These are phyloP conservation scores for Mucor indicus DNA, from an alignment of 371 early-diverging fungal genomes.

Conservation along the genomic window DNA sequence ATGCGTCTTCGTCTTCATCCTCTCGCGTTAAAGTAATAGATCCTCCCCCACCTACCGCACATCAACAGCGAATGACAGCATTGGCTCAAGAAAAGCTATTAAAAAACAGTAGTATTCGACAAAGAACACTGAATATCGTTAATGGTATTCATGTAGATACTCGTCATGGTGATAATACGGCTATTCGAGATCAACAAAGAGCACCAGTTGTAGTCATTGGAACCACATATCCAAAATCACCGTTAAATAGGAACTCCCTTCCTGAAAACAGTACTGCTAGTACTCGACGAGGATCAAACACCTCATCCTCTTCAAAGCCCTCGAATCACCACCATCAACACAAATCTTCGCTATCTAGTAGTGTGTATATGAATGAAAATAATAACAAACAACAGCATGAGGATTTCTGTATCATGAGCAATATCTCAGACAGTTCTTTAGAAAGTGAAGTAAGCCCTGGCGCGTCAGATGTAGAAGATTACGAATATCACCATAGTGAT, in stretches of 20 bases:
- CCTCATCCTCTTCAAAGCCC: slow-evolving; percentile 7
- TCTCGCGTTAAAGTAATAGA: slow-evolving; percentile 38
- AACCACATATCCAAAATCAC: slow-evolving; percentile 2
- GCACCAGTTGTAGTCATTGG: slow-evolving; percentile 36
- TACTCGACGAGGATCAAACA: slow-evolving; percentile 5
- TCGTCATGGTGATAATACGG: slow-evolving; percentile 26
- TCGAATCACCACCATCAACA: background rate
- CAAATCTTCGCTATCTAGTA: background rate
- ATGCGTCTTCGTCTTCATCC: slow-evolving; percentile 19
- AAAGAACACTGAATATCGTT: slow-evolving; percentile 29
- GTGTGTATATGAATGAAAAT: background rate
- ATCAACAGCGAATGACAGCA: slow-evolving; percentile 33
- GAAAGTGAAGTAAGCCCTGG: slow-evolving; percentile 39
- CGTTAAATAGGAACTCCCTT: background rate
- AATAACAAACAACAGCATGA: too few relatives aligned
- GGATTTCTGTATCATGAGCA: slow-evolving; percentile 12
- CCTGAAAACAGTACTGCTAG: too few relatives aligned
- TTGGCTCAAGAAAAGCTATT: slow-evolving; percentile 37
- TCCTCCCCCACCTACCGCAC: slow-evolving; percentile 40
- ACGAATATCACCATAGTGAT: slow-evolving; percentile 14
- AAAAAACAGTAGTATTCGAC: slow-evolving; percentile 29
- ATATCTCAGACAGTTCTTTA: slow-evolving; percentile 33
- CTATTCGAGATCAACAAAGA: slow-evolving; percentile 16
- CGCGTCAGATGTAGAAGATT: slow-evolving; percentile 20
- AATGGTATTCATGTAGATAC: slow-evolving; percentile 27